Base-by-base conservation (phyloP, 1,139 yeast species). In the Geotrichum macrosporum region DNA sequence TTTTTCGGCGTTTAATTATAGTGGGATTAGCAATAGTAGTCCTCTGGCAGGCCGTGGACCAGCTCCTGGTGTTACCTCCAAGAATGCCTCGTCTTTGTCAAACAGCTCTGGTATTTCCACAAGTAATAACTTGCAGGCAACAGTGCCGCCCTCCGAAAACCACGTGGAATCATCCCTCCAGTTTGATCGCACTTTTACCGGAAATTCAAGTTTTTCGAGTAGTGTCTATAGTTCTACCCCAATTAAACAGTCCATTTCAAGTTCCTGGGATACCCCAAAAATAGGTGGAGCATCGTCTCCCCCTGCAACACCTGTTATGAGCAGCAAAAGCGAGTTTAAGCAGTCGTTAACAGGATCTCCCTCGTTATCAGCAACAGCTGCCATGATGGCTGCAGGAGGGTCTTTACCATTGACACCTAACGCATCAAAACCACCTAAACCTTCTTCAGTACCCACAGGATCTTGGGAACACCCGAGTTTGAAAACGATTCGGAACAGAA, bases 401-500 rank as follows among this genome's bases (percentile, higher is more conserved):
- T 22, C 44, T 5, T 15, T 32, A 3, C 22, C 38, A 16, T 41
- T 35, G 3, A 35, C 41, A 8, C 48, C 48, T 15, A 45, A 45
- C 34, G 48, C 48, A 5, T 22, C 48, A 1, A 33, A 27, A 21
- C 48, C 44, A 4, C 36, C 32, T 4, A 39, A 34, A 19, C 51
- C 50, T 6, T 36, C 48, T 16, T 32, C 35, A 3, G 50, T 56
- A 18, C 61, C 62, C 9, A 58, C 61, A 9, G 62, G 63, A 2
- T 29, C 52, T 3, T 60, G 63, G 63, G 53, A 52, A 34, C 63
- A 59, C 41, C 63, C 63, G 1, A 45, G 55, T 39, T 29, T 56
- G 39, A 39, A 50, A 21, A 51, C 48, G 24, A 51, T 60, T 32
- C 51, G 56, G 33, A 46, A 48, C 34, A 50, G 62, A 35, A 54